Conservation (phyloP, 495 filamentous ascomycete species). For the Podospora australis region DNA sequence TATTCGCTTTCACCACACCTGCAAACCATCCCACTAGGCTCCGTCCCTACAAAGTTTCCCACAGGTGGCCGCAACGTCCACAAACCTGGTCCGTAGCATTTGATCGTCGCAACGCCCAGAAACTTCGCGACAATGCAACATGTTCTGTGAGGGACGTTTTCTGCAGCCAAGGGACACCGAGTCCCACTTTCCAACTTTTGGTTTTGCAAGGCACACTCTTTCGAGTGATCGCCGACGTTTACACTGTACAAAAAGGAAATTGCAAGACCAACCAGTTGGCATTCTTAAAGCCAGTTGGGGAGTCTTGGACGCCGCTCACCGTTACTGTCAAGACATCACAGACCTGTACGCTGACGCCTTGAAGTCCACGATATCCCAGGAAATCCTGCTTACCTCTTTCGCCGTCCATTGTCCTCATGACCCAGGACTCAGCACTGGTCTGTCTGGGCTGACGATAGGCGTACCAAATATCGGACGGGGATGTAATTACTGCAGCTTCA, state of each 20-base stretch:
- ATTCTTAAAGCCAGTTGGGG: not conserved
- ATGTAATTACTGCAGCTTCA: too few species aligned
- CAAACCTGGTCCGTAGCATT: constrained; percentile 1
- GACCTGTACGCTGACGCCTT: too few species aligned
- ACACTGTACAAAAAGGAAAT: too few species aligned
- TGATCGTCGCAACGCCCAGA: not conserved
- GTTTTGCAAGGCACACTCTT: not conserved
- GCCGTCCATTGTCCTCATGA: not conserved
- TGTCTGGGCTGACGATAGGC: constrained; percentile 12
- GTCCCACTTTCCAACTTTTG: constrained; percentile 1
- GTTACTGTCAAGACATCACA: too few species aligned
- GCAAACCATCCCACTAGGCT: too few species aligned
- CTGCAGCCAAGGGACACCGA: not conserved
- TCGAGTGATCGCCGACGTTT: not conserved
- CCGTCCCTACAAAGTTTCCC: constrained; percentile 1
- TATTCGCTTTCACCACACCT: too few species aligned
- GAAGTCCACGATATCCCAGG: too few species aligned
- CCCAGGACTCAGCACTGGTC: constrained; percentile 1
- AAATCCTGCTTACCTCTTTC: not conserved
- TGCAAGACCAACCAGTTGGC: too few species aligned
- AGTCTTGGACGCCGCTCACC: not conserved
- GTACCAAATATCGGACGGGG: too few species aligned
- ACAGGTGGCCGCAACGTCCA: too few species aligned
- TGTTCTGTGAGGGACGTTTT: too few species aligned
- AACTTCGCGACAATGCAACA: not conserved